Evolutionary conservation across 495 filamentous ascomycete species (phyloP), one percentile per base, ranked within the genome.

Genomic region (Tuber aestivum): DNA sequence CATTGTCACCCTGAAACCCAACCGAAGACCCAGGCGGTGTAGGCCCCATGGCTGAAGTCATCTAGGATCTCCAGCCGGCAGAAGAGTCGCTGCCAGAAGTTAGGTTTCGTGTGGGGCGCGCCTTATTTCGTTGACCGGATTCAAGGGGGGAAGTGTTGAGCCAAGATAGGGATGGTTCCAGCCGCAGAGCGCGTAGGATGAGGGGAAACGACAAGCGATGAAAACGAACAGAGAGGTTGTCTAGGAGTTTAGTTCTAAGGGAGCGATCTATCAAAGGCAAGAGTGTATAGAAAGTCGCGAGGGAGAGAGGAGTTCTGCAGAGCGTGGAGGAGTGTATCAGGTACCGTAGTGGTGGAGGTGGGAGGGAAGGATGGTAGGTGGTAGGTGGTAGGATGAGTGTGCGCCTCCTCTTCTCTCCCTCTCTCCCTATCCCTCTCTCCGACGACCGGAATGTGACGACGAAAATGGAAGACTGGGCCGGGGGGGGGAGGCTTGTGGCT

Each of bases 41-140:
- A 72, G 72, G 56, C 56, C 27, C 76, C 73, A 79, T 79, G 73
- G 72, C 78, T 79, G 78, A 79, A 79, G 78, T 79, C 78, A 79
- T 79, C 27, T 65, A 48, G 37, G 75, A 75, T 72, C 78, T 68
- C 73, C 78, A 79, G 78, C 78, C 77, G 72, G 70, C 35, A 79
- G 48, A 74, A 68, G 41, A 69, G 71, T 76, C 73, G 40, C 73
- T n/a, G 75, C 71, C 77, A 78, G 35, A 65, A 72, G 27, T 72
- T 42, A 74, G 27, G 75, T 77, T 72, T 77, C 48, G 48, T 69
- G 56, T 70, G 23, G 69, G 56, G 27, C 27, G 56, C 4, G 27
- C 56, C 16, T 18, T 35, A 1, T 14, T 35, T 35, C 56, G 27
- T 35, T 65, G 56, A 65, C 1, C 14, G 14, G 27, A 65, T 27